Percentiles rank a stretch among this genome's conserved stretches.
These are phyloP conservation scores for Moricandia arvensis DNA, from an alignment of 345 rosid genomes.

Conservation along the genomic window DNA sequence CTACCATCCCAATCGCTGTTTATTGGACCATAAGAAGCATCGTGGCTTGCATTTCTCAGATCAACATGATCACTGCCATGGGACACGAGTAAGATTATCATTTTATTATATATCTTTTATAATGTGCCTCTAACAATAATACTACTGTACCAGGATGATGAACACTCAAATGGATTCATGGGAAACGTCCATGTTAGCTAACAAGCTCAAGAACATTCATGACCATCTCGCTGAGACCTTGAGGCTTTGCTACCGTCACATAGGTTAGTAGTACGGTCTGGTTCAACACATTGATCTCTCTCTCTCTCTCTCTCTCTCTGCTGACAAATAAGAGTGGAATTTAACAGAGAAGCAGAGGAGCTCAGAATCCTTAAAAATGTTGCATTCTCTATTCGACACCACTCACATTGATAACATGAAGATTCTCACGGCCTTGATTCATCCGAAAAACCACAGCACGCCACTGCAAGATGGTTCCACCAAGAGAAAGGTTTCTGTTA, in stretches of 20 bases:
- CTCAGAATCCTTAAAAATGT: constrained; percentile 46
- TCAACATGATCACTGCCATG: constrained; percentile 58
- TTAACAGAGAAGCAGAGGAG: constrained; percentile 61
- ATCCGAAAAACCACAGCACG: constrained; percentile 53
- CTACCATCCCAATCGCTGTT: constrained; percentile 63
- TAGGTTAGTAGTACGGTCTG: constrained; percentile 46
- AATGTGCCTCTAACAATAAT: background rate
- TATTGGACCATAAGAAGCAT: constrained; percentile 68
- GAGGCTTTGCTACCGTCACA: constrained; percentile 49
- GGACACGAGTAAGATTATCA: constrained; percentile 51
- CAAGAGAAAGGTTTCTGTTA: constrained; percentile 54
- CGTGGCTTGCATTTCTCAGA: constrained; percentile 65
- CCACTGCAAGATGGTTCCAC: constrained; percentile 72
- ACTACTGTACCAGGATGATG: constrained; percentile 38
- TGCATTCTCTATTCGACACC: constrained; percentile 49
- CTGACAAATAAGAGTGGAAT: background rate
- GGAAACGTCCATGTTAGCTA: constrained; percentile 79
- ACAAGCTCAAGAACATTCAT: constrained; percentile 69
- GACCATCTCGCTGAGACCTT: constrained; percentile 65
- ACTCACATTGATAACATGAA: constrained; percentile 85
- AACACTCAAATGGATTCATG: constrained; percentile 67
- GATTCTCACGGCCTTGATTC: constrained; percentile 72
- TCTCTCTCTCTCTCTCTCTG: background rate
- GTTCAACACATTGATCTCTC: background rate
- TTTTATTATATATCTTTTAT: background rate